Conservation (phyloP, 495 filamentous ascomycete species). For the Xylaria acuta region DNA sequence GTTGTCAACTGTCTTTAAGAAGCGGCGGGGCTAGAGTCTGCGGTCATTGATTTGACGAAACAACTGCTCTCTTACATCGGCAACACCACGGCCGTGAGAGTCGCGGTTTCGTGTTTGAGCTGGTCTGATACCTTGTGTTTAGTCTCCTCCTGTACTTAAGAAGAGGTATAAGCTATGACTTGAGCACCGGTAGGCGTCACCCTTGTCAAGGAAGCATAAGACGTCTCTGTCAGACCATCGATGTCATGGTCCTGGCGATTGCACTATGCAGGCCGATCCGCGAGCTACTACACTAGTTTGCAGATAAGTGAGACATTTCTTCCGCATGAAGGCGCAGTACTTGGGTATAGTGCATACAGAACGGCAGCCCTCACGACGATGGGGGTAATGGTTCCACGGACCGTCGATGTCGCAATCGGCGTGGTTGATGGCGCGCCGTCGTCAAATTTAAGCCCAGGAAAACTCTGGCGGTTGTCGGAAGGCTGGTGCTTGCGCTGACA, state of each 20-base stretch:
- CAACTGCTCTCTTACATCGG: neutral
- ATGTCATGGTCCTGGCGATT: neutral
- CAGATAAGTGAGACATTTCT: neutral
- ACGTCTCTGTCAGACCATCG: neutral
- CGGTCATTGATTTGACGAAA: neutral
- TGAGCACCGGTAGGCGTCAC: neutral
- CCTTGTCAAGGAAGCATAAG: neutral
- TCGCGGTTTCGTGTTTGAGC: neutral
- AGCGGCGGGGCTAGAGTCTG: neutral
- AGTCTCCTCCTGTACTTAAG: no score
- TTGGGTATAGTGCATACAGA: neutral
- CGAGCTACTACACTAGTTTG: neutral
- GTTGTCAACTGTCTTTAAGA: neutral
- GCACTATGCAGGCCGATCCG: neutral
- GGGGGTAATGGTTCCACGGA: constrained; percentile 5
- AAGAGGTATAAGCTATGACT: neutral
- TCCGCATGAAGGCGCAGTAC: neutral
- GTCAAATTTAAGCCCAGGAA: neutral
- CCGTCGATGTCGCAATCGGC: constrained; percentile 26
- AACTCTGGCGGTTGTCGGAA: constrained; percentile 23
- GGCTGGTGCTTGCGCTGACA: neutral
- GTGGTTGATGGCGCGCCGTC: constrained; percentile 11
- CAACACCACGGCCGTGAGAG: neutral
- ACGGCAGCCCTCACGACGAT: neutral
- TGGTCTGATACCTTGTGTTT: neutral